Evolutionary conservation across 768 basidiomycete species (phyloP).

Genomic region (Leucosporidium scottii): DNA sequence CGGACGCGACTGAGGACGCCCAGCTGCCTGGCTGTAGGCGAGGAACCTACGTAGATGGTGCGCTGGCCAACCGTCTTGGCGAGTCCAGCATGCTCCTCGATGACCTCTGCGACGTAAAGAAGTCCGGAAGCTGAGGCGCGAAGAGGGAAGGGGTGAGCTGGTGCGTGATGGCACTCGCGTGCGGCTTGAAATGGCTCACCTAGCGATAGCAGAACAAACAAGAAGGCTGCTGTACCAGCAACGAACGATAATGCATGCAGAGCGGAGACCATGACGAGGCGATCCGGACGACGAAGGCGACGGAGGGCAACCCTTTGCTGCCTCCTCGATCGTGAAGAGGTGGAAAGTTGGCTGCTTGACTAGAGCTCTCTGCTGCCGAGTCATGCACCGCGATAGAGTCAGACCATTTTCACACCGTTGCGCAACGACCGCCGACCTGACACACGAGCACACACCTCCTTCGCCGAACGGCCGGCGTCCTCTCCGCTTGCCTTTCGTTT

Average conservation of each 20-base stretch:
- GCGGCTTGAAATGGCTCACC: constrained; percentile 49
- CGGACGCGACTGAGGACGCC: not conserved
- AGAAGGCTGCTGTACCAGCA: constrained; percentile 67
- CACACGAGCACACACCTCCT: too few species aligned
- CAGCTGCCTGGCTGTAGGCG: not conserved
- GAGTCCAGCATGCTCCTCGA: constrained; percentile 79
- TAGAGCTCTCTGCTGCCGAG: too few species aligned
- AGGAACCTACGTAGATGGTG: constrained; percentile 45
- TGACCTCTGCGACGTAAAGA: constrained; percentile 70
- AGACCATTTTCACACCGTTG: too few species aligned
- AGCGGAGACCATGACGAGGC: constrained; percentile 32
- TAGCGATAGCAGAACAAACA: constrained; percentile 84
- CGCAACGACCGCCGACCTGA: too few species aligned
- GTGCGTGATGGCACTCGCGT: not conserved
- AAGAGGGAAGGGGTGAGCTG: not conserved
- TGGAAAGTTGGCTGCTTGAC: too few species aligned
- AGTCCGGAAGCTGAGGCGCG: constrained; percentile 70
- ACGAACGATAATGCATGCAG: constrained; percentile 51
- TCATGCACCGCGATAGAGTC: too few species aligned
- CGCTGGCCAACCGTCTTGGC: constrained; percentile 78
- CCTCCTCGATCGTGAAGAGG: too few species aligned
- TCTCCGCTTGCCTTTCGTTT: too few species aligned
- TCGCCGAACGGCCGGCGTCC: too few species aligned
- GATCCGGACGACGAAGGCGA: too few species aligned
- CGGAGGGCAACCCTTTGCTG: too few species aligned